Conservation (phyloP, 2,329 filamentous ascomycete species). For the Lasiodiplodia theobromae region DNA sequence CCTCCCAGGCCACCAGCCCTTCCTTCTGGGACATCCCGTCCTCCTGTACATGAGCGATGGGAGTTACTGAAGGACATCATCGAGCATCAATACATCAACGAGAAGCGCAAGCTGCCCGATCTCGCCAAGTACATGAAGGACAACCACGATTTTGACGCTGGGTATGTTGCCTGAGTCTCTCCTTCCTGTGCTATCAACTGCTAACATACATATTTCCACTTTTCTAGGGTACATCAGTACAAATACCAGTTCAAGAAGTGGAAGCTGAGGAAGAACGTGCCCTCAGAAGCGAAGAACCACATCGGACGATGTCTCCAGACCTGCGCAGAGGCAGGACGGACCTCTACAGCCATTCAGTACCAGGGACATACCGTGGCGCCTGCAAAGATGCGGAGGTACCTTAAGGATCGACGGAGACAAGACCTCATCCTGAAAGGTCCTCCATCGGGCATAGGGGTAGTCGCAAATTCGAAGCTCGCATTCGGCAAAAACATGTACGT, state of each 20-base stretch:
- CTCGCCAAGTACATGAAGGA: constrained; percentile 32
- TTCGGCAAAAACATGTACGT: constrained; percentile 35
- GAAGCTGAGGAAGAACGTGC: constrained; percentile 40
- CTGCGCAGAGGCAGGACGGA: constrained; percentile 33
- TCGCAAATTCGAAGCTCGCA: constrained; percentile 28
- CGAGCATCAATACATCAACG: constrained; percentile 32
- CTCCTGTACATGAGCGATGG: constrained; percentile 30
- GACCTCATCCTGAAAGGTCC: constrained; percentile 27
- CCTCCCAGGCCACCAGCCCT: background rate
- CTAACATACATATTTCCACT: background rate
- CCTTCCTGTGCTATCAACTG: background rate
- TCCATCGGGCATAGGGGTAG: background rate
- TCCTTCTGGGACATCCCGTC: background rate
- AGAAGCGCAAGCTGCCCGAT: constrained; percentile 32
- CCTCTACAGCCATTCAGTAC: constrained; percentile 32
- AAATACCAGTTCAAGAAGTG: constrained; percentile 45
- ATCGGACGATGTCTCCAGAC: constrained; percentile 33
- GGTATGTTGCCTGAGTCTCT: constrained; percentile 20
- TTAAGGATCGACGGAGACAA: constrained; percentile 34
- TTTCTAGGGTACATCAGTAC: constrained; percentile 41
- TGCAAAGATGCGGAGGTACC: constrained; percentile 38
- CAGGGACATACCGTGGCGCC: constrained; percentile 39
- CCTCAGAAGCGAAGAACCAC: constrained; percentile 35
- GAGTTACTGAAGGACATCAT: constrained; percentile 32
- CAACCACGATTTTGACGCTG: constrained; percentile 32